These are phyloP conservation scores for Capsicum rhomboideum DNA, from an alignment of 257 asterid genomes.

Conservation along the genomic window DNA sequence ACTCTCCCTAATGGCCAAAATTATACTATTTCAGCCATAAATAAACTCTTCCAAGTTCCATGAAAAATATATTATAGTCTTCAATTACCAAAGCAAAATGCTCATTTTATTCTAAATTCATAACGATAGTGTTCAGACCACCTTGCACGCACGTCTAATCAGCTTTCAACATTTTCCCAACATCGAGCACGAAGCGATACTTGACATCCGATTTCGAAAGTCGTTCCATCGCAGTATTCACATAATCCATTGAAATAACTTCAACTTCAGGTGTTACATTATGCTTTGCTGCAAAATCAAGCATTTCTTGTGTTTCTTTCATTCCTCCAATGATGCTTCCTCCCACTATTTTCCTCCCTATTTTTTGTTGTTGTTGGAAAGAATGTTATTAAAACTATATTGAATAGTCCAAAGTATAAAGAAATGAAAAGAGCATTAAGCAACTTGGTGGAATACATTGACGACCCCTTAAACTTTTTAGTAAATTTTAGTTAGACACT, in stretches of 20 bases:
- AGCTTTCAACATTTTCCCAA: slow-evolving; percentile 1
- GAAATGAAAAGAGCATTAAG: not conserved
- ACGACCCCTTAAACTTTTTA: not conserved
- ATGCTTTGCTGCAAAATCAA: slow-evolving; percentile 31
- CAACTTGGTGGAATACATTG: not conserved
- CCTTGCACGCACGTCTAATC: not conserved
- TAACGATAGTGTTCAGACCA: not conserved
- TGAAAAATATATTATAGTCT: not conserved
- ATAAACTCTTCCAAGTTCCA: not conserved
- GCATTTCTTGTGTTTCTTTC: slow-evolving; percentile 40
- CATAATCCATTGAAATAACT: slow-evolving; percentile 1
- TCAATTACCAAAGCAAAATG: not conserved
- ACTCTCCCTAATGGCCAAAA: not conserved
- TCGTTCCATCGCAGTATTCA: slow-evolving; percentile 9
- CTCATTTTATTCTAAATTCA: not conserved
- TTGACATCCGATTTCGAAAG: slow-evolving; percentile 13
- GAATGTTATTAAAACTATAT: not conserved
- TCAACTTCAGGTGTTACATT: slow-evolving; percentile 6
- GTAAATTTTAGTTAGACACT: not conserved
- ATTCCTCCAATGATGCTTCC: slow-evolving; percentile 35
- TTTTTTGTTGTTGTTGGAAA: not conserved
- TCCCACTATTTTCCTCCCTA: slow-evolving; percentile 22
- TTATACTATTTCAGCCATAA: not conserved
- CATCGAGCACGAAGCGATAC: slow-evolving; percentile 15
- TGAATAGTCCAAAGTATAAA: not conserved